Evolutionary conservation across 805 yeast genomes (phyloP).

Genomic region (Candida endomychidarum): DNA sequence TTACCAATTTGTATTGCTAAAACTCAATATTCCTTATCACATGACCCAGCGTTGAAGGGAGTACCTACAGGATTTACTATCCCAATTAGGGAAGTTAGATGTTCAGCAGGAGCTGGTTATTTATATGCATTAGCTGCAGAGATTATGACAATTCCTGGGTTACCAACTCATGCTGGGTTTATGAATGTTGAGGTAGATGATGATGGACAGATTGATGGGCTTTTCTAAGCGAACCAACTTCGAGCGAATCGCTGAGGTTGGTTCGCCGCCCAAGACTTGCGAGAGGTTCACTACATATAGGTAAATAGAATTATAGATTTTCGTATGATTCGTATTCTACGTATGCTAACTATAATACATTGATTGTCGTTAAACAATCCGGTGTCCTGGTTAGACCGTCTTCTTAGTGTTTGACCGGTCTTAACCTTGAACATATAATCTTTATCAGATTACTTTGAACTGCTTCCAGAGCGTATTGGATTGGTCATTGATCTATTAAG

Average conservation of each 20-base stretch:
- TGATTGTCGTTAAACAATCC: too few relatives aligned
- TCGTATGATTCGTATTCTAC: background rate
- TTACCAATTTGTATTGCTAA: conserved; percentile 84
- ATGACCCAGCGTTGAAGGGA: conserved; percentile 79
- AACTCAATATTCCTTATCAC: conserved; percentile 82
- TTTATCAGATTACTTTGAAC: too few relatives aligned
- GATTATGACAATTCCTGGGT: conserved; percentile 83
- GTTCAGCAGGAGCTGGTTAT: conserved; percentile 81
- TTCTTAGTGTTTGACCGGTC: too few relatives aligned
- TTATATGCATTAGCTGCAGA: conserved; percentile 83
- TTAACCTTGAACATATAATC: too few relatives aligned
- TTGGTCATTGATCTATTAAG: conserved; percentile 5
- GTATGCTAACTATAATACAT: conserved; percentile 13
- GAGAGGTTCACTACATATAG: too few relatives aligned
- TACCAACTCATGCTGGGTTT: conserved; percentile 82
- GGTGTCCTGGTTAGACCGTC: too few relatives aligned
- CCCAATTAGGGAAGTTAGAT: conserved; percentile 79
- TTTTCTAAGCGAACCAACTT: too few relatives aligned
- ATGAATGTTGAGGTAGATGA: conserved; percentile 84
- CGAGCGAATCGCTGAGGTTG: too few relatives aligned
- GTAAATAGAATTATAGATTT: conserved; percentile 2
- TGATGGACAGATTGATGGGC: conserved; percentile 68
- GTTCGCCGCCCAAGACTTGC: too few relatives aligned
- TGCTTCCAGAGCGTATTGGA: conserved; percentile 17
- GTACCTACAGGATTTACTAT: conserved; percentile 77